Base-by-base conservation (phyloP, 2,329 filamentous ascomycete species). In the Hypoxylon sp. region DNA sequence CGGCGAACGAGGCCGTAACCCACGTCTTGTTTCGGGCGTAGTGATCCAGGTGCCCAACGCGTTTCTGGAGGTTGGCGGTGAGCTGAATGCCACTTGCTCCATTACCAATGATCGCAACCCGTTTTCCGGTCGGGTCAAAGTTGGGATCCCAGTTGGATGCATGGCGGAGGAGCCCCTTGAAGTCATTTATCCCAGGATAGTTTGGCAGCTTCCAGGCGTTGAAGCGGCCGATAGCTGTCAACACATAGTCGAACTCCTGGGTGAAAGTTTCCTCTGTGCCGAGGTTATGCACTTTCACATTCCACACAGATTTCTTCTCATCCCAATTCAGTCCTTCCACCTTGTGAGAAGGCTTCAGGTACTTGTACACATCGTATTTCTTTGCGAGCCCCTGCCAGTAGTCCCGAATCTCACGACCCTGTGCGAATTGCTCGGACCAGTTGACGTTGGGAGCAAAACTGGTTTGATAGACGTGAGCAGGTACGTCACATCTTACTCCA, bases 381-480 rank as follows among this genome's bases (percentile, higher is more conserved):
- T 73, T 72, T 0, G 86, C 85, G 2, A 88, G 68, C 0, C 68
- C 68, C 59, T 87, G 78, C 83, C 85, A 85, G 64, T 91, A 91
- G 11, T 81, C 76, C 5, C 77, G 72, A 51, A 91, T 90, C 66
- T 91, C 88, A 3, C 72, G 66, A 0, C 87, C 87, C 26, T 82
- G 80, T 0, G 87, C 81, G 62, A 88, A 90, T 51, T 84, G 77
- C 60, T 89, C 83, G 0, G 78, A 78, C 88, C 88, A 91, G 57
- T 88, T 76, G 0, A 78, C 80, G 47, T 90, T 90, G 1, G 86
- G 84, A 5, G 77, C 75, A 65, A 89, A 90, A 0, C 82, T 84
- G 5, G 80, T 81, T 63, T 89, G 86, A 61, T 90, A 90, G 13
- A 86, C 84, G 65, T 88, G 84, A 0, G 85, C 80, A 0, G 87